A percentile compares a stretch with the other conserved stretches of the same genome.
phyloP scores from a whole-genome alignment of 345 rosid genomes.

The Euphorbia tirucalli region DNA sequence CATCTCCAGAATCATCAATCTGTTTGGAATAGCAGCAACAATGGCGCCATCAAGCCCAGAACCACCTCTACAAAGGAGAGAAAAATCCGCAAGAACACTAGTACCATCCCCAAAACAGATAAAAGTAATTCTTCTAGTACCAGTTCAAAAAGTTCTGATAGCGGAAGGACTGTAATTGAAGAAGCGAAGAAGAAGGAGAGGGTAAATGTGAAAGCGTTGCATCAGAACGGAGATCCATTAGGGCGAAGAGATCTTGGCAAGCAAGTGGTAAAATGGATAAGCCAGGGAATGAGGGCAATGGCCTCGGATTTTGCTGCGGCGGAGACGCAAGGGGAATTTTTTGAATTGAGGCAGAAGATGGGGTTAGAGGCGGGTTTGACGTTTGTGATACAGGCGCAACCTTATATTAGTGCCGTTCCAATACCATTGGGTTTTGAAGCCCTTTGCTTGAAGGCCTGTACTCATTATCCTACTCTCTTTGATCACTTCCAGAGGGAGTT shows the following conservation, averaged over 20 bases:
- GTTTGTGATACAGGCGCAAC: slow-evolving; percentile 85
- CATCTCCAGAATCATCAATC: too few relatives aligned
- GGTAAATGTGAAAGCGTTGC: slow-evolving; percentile 32
- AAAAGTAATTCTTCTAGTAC: slow-evolving; percentile 3
- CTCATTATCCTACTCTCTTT: slow-evolving; percentile 85
- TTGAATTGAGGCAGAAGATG: slow-evolving; percentile 62
- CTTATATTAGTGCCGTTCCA: slow-evolving; percentile 76
- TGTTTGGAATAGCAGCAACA: slow-evolving; percentile 25
- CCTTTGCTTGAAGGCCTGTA: slow-evolving; percentile 75
- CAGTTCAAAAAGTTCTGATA: neutral
- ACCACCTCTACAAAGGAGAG: slow-evolving; percentile 32
- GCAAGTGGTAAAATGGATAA: slow-evolving; percentile 72
- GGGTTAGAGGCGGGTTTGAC: slow-evolving; percentile 73
- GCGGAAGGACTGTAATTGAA: slow-evolving; percentile 17
- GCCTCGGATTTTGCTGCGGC: slow-evolving; percentile 70
- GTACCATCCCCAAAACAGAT: slow-evolving; percentile 20
- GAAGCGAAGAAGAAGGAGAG: slow-evolving; percentile 23
- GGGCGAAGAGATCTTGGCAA: slow-evolving; percentile 79
- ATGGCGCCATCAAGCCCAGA: slow-evolving; percentile 23
- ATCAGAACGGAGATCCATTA: slow-evolving; percentile 83
- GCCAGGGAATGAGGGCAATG: slow-evolving; percentile 83
- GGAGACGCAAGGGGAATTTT: slow-evolving; percentile 76
- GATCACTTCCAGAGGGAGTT: slow-evolving; percentile 95
- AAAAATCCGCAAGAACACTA: slow-evolving; percentile 39
- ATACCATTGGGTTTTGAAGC: slow-evolving; percentile 84